Evolutionary conservation across 1,284 basidiomycete species (phyloP).

Genomic region (Ustilago hordei): DNA sequence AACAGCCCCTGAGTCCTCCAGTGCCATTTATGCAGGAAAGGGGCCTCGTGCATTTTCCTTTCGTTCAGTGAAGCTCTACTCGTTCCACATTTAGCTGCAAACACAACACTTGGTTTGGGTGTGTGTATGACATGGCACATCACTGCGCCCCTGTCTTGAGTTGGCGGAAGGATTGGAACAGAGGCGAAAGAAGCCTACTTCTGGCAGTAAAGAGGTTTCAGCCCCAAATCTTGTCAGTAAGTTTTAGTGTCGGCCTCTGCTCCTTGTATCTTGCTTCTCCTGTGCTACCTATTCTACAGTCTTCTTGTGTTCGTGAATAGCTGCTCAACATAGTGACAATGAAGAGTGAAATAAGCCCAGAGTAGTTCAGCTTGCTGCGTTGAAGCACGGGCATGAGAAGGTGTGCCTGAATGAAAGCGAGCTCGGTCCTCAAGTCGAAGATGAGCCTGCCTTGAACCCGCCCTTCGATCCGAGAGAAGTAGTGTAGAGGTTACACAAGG

Average conservation of each 20-base stretch:
- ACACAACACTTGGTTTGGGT: not conserved
- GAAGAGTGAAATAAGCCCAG: no score
- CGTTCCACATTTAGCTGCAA: not conserved
- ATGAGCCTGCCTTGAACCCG: not conserved
- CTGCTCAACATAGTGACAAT: not conserved
- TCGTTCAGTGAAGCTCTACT: constrained; percentile 29
- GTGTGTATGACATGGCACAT: constrained; percentile 8
- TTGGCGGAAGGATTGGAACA: not conserved
- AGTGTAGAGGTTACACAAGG: constrained; percentile 26
- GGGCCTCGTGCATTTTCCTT: constrained; percentile 19
- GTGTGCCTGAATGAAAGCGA: not conserved
- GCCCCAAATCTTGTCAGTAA: constrained; percentile 9
- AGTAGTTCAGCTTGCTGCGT: not conserved
- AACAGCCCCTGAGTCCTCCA: constrained; percentile 7
- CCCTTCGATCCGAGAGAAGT: constrained; percentile 2
- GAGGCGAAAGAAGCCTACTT: not conserved
- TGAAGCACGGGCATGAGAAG: not conserved
- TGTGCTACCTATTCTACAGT: not conserved
- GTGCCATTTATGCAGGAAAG: constrained; percentile 21
- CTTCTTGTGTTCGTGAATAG: no score
- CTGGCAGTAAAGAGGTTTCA: constrained; percentile 5
- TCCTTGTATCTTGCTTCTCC: not conserved
- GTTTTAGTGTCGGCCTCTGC: constrained; percentile 10
- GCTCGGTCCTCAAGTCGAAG: not conserved
- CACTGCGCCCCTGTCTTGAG: constrained; percentile 6